These are phyloP conservation scores for Globisporangium spiculum DNA, from an alignment of 352 stramenopile genomes.

Conservation along the genomic window DNA sequence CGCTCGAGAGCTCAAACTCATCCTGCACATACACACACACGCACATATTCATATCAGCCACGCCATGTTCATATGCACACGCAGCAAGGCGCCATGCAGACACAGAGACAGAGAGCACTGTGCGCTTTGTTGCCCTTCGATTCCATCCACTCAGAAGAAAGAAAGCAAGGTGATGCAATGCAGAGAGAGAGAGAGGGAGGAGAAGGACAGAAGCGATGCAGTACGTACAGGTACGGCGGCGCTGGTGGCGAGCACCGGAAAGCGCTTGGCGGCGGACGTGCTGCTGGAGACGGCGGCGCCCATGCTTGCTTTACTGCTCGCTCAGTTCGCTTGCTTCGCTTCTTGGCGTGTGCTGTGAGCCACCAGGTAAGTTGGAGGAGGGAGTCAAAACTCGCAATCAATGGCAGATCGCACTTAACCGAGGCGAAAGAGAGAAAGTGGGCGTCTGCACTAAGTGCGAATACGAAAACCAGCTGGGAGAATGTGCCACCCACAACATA, in stretches of 20 bases:
- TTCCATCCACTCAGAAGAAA: not conserved
- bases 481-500: not conserved
- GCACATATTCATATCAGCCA: not conserved
- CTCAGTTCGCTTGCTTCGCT: not conserved
- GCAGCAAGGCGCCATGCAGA: not conserved
- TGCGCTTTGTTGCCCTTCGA: not conserved
- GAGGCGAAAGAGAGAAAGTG: not conserved
- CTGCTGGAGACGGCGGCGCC: slow-evolving; percentile 46
- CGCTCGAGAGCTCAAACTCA: slow-evolving; percentile 25
- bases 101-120: not conserved
- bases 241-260: slow-evolving; percentile 70
- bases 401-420: not conserved
- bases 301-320: slow-evolving; percentile 29
- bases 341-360: slow-evolving; percentile 16
- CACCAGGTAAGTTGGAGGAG: slow-evolving; percentile 5
- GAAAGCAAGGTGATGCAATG: not conserved
- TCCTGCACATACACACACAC: slow-evolving; percentile 3
- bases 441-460: not conserved
- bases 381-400: not conserved
- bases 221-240: slow-evolving; percentile 43
- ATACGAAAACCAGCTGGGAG: not conserved
- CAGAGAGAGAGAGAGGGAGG: not conserved
- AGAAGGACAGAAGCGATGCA: not conserved
- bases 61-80: not conserved
- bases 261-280: slow-evolving; percentile 25